Percentiles rank a stretch among this genome's conserved stretches.
Evolutionary conservation across 805 yeast genomes (phyloP).

Genomic region (Schwanniomyces pseudopolymorphus): DNA sequence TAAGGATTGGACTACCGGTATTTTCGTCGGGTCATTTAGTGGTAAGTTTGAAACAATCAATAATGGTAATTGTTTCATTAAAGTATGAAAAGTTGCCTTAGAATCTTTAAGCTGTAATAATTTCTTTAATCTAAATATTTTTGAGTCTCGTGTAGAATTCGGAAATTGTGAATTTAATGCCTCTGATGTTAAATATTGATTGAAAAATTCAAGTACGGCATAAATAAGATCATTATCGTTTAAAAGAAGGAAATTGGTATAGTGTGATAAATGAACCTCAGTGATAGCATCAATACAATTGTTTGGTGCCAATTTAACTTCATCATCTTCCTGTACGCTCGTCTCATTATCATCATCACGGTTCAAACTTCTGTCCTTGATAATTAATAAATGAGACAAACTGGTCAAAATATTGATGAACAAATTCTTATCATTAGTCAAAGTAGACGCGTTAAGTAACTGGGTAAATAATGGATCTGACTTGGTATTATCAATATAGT

Average conservation of each 20-base stretch:
- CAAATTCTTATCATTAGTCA: slow-evolving; percentile 65
- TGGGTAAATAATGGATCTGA: slow-evolving; percentile 67
- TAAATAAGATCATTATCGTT: slow-evolving; percentile 70
- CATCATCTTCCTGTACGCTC: slow-evolving; percentile 12
- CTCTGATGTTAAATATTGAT: slow-evolving; percentile 73
- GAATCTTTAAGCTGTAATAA: slow-evolving; percentile 50
- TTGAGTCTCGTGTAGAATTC: slow-evolving; percentile 29
- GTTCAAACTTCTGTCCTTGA: slow-evolving; percentile 19
- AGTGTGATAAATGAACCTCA: slow-evolving; percentile 46
- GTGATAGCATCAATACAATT: slow-evolving; percentile 42
- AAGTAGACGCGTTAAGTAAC: slow-evolving; percentile 50
- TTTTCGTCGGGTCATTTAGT: slow-evolving; percentile 29
- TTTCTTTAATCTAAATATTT: slow-evolving; percentile 43
- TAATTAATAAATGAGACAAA: slow-evolving; percentile 70
- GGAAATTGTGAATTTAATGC: slow-evolving; percentile 33
- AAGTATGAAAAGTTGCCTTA: slow-evolving; percentile 48
- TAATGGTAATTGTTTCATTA: slow-evolving; percentile 62
- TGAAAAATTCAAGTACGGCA: slow-evolving; percentile 77
- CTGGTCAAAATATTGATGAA: slow-evolving; percentile 72
- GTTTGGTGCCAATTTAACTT: slow-evolving; percentile 15
- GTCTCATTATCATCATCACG: slow-evolving; percentile 14
- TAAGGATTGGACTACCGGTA: slow-evolving; percentile 20
- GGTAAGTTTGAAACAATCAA: slow-evolving; percentile 39
- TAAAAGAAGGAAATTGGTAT: slow-evolving; percentile 58
- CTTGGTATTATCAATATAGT: slow-evolving; percentile 69